Evolutionary conservation across 2,329 filamentous ascomycete genomes (phyloP), one percentile per base, ranked within the genome.

Genomic region (Thelonectria discophora): DNA sequence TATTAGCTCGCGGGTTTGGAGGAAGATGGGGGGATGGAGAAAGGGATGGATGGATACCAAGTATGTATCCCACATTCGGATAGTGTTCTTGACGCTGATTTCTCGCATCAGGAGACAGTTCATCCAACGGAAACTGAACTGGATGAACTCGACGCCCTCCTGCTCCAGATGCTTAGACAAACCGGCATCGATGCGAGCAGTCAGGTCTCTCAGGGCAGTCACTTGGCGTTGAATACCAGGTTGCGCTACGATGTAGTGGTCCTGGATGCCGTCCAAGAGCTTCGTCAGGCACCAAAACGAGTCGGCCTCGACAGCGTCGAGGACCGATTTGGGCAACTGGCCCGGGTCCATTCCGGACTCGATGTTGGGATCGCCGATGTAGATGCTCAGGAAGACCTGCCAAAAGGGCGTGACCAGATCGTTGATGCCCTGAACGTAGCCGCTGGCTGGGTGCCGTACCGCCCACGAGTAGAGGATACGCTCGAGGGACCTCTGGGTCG

Each of bases 101-200:
- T 99, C 95, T 65, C 95, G 87, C 95, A 99, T 99, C 67, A 99
- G 83, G 54, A 99, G 86, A 77, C 95, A 99, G 73, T 99, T 99
- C 95, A 99, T 99, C 95, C 95, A 99, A 58, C 95, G 86, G 76
- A 99, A 99, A 78, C 93, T 97, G 79, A 99, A 99, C 75, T 99
- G 95, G 72, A 99, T 99, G 74, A 99, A 99, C 75, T 99, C 95
- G 27, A 99, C 93, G 32, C 93, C 90, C 77, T 98, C 93, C 21
- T 86, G 86, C 74, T 97, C 93, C 42, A 99, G 83, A 75, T 99
- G 95, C 70, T 91, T 95, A 3, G 94, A 92, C 49, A 99, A 81
- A 3, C 84, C 85, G 27, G 87, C 86, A 75, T 98, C 94, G 67
- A 99, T 99, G 58, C 95, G 86, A 55, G 91, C 90, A 1, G 94